These are phyloP conservation scores for Closterium sp. DNA, from an alignment of 139 green algal species.

Conservation along the genomic window DNA sequence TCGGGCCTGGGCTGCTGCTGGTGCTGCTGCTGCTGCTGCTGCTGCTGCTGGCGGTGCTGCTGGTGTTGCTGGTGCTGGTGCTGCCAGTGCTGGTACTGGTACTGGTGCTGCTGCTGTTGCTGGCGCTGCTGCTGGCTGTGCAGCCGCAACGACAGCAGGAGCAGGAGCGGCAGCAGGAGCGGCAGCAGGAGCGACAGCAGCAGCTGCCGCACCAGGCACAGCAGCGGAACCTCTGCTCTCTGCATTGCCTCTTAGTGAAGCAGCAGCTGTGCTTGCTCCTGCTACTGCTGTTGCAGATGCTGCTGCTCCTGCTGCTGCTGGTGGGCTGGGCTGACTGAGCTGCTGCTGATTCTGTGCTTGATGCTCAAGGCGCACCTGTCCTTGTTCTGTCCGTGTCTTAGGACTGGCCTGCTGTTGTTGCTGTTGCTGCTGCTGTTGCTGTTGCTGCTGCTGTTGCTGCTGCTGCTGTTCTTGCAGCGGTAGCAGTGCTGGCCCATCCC, in stretches of 20 bases:
- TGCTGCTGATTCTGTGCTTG: not conserved
- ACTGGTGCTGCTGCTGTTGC: too few species aligned
- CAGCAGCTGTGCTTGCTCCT: too few species aligned
- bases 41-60: not conserved
- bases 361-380: not conserved
- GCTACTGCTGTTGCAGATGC: not conserved
- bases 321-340: not conserved
- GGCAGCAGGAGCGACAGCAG: not conserved
- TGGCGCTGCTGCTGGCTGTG: not conserved
- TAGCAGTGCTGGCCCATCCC: not conserved
- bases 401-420: not conserved
- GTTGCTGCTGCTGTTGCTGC: not conserved
- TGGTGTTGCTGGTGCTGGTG: not conserved
- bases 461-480: not conserved
- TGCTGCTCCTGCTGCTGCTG: not conserved
- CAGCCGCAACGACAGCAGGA: too few species aligned
- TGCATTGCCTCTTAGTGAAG: too few species aligned
- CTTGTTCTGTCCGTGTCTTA: not conserved
- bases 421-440: not conserved
- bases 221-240: too few species aligned
- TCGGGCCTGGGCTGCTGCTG: not conserved
- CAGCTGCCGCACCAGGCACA: too few species aligned
- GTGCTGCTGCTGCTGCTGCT: not conserved
- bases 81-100: not conserved
- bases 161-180: too few species aligned